A percentile compares a stretch with the other conserved stretches of the same genome.
Evolutionary conservation across 495 filamentous ascomycete species (phyloP).

Genomic region (Aspergillus bertholletiae): DNA sequence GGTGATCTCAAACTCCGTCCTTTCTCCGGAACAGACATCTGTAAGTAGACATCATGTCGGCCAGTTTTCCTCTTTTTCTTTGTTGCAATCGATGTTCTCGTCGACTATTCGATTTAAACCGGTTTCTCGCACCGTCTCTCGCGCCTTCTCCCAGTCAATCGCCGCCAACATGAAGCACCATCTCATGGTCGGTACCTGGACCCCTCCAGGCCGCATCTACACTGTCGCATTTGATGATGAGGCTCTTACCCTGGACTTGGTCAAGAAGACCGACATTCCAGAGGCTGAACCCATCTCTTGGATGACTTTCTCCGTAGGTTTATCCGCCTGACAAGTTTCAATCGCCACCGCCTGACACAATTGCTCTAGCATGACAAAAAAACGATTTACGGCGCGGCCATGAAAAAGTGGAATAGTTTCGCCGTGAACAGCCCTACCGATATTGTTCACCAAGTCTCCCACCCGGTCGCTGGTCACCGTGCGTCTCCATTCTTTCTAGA

Average conservation of each 20-base stretch:
- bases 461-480: constrained; percentile 64
- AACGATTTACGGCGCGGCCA: constrained; percentile 79
- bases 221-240: constrained; percentile 82
- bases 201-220: constrained; percentile 79
- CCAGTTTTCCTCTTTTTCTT: background rate
- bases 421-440: constrained; percentile 71
- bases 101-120: background rate
- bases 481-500: constrained; percentile 17
- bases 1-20: background rate
- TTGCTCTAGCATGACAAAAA: constrained; percentile 63
- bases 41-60: background rate
- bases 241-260: constrained; percentile 59
- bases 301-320: constrained; percentile 78
- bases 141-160: constrained; percentile 1
- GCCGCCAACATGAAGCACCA: constrained; percentile 64
- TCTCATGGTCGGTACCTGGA: constrained; percentile 83
- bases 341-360: background rate
- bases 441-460: constrained; percentile 70
- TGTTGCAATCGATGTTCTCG: background rate
- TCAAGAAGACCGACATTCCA: constrained; percentile 77
- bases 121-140: background rate
- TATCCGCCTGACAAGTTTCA: background rate
- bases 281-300: constrained; percentile 82
- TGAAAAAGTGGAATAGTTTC: constrained; percentile 88
- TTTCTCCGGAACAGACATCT: no score